These are phyloP conservation scores for Psilocybe subaeruginosa DNA, from an alignment of 768 basidiomycete species.

Conservation along the genomic window DNA sequence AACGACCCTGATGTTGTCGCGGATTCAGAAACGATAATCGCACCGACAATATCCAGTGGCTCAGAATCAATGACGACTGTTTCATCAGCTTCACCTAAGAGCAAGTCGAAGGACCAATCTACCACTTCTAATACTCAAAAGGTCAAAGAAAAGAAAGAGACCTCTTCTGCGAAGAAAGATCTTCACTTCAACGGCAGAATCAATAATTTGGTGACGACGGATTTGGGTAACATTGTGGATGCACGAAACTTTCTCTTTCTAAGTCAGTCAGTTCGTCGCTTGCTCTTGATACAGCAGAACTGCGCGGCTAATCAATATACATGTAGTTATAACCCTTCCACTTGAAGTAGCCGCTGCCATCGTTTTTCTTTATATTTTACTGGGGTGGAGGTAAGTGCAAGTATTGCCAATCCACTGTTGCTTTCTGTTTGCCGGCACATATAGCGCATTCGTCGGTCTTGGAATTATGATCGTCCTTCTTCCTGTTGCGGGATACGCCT, in stretches of 20 bases:
- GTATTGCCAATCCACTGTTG: background rate
- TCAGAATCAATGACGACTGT: no score
- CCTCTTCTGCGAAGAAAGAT: background rate
- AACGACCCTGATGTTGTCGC: slow-evolving; percentile 35
- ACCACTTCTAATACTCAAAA: slow-evolving; percentile 46
- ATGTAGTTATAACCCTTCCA: slow-evolving; percentile 39
- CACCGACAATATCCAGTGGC: slow-evolving; percentile 32
- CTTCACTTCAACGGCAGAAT: slow-evolving; percentile 67
- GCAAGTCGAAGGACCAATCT: slow-evolving; percentile 19
- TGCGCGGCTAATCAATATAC: background rate
- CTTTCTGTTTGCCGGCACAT: background rate
- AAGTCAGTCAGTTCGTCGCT: slow-evolving; percentile 12
- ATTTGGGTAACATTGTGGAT: slow-evolving; percentile 43
- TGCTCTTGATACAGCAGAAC: background rate
- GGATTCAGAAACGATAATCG: slow-evolving; percentile 57
- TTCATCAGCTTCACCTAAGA: no score
- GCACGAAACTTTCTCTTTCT: slow-evolving; percentile 36
- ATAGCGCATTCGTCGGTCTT: slow-evolving; percentile 61
- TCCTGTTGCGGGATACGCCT: slow-evolving; percentile 61
- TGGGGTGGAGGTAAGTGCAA: slow-evolving; percentile 45
- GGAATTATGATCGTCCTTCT: slow-evolving; percentile 51
- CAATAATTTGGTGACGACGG: slow-evolving; percentile 76
- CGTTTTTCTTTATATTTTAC: slow-evolving; percentile 44
- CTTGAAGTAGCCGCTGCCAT: slow-evolving; percentile 42
- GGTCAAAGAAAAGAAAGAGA: slow-evolving; percentile 14